Evolutionary conservation across 1,139 yeast species (phyloP).

Genomic region (Meyerozyma elateridarum): DNA sequence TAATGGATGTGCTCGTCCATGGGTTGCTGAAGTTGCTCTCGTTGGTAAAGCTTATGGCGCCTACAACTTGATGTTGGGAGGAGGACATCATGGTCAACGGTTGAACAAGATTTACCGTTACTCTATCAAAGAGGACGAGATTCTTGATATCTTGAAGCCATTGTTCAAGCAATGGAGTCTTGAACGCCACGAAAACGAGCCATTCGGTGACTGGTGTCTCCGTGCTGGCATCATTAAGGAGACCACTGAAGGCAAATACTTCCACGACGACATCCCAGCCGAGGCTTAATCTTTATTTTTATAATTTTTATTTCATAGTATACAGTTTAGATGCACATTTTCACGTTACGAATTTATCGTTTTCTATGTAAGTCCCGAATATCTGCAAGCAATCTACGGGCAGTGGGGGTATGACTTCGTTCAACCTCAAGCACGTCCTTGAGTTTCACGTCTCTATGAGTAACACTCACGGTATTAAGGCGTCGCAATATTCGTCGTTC

Average conservation of each 20-base stretch:
- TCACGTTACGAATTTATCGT: background rate
- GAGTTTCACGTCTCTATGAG: slow-evolving; percentile 35
- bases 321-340: slow-evolving; percentile 5
- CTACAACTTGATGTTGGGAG: slow-evolving; percentile 92
- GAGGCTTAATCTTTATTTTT: slow-evolving; percentile 41
- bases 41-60: slow-evolving; percentile 96
- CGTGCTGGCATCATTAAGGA: slow-evolving; percentile 84
- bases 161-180: slow-evolving; percentile 91
- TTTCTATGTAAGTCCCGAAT: slow-evolving; percentile 15
- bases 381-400: slow-evolving; percentile 26
- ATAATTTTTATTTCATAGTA: slow-evolving; percentile 5
- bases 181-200: slow-evolving; percentile 88
- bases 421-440: slow-evolving; percentile 41
- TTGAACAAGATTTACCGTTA: slow-evolving; percentile 85
- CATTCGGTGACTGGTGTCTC: slow-evolving; percentile 89
- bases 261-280: slow-evolving; percentile 92
- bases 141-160: slow-evolving; percentile 70
- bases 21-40: slow-evolving; percentile 94
- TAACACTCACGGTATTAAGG: slow-evolving; percentile 37
- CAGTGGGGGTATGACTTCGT: slow-evolving; percentile 31
- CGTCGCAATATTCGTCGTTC: slow-evolving; percentile 30
- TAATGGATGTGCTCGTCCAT: slow-evolving; percentile 97
- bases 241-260: slow-evolving; percentile 84
- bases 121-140: slow-evolving; percentile 88
- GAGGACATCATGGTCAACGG: slow-evolving; percentile 93